These are phyloP conservation scores for Tuber borchii DNA, from an alignment of 495 filamentous ascomycete species.

Conservation along the genomic window DNA sequence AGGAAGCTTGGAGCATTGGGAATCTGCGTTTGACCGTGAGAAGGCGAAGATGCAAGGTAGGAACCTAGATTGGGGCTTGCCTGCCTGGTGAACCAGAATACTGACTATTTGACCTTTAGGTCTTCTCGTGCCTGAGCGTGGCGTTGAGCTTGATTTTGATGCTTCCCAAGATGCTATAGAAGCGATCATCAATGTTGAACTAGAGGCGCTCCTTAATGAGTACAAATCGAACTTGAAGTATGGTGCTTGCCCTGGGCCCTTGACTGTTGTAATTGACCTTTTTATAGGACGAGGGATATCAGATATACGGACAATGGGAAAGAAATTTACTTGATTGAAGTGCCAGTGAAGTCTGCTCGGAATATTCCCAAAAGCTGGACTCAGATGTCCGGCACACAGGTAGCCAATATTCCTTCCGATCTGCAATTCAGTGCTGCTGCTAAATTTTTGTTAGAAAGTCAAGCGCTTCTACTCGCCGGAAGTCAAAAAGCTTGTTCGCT, in stretches of 20 bases:
- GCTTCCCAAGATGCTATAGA: conserved; percentile 70
- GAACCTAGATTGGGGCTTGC: not conserved
- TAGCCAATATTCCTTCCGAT: not conserved
- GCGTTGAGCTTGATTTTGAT: conserved; percentile 91
- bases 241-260: not conserved
- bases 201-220: conserved; percentile 64
- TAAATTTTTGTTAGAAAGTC: conserved; percentile 49
- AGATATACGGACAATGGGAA: conserved; percentile 87
- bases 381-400: conserved; percentile 86
- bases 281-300: conserved; percentile 53
- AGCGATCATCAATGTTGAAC: conserved; percentile 56
- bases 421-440: not conserved
- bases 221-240: conserved; percentile 58
- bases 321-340: conserved; percentile 93
- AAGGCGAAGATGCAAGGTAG: conserved; percentile 66
- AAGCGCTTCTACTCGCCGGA: conserved; percentile 94
- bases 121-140: conserved; percentile 75
- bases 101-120: conserved; percentile 39
- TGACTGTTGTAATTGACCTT: conserved; percentile 3
- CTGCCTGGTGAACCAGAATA: not conserved
- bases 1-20: conserved; percentile 72
- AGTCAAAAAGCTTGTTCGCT: conserved; percentile 69
- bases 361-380: conserved; percentile 77
- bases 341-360: conserved; percentile 69
- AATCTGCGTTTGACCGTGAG: conserved; percentile 79